Evolutionary conservation across 768 basidiomycete species (phyloP).

Genomic region (Phaeotremella skinneri): DNA sequence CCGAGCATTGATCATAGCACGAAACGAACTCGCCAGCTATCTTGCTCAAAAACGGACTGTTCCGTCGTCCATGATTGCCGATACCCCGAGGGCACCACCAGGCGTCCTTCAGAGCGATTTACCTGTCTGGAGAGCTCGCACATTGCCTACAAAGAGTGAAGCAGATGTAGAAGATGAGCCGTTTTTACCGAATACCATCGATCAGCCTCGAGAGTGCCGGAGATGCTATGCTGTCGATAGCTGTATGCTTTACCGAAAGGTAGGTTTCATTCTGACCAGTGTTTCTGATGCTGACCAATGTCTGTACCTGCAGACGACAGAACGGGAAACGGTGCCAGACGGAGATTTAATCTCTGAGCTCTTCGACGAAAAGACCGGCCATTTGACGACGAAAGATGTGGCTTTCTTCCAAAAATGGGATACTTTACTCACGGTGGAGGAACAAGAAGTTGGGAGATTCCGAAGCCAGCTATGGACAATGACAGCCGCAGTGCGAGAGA

Average conservation of each 20-base stretch:
- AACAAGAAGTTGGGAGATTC: constrained; percentile 78
- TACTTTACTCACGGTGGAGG: constrained; percentile 74
- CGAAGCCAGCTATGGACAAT: constrained; percentile 93
- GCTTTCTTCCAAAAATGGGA: constrained; percentile 93
- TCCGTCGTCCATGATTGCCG: not conserved
- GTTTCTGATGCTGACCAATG: not conserved
- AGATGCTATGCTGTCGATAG: constrained; percentile 77
- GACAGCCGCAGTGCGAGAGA: constrained; percentile 73
- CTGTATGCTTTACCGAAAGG: constrained; percentile 93
- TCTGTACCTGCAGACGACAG: constrained; percentile 1
- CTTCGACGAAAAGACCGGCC: constrained; percentile 74
- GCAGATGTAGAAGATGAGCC: constrained; percentile 36
- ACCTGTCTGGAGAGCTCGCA: not conserved
- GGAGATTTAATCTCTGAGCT: constrained; percentile 56
- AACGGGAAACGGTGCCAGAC: constrained; percentile 57
- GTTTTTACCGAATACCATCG: constrained; percentile 83
- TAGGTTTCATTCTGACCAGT: constrained; percentile 40
- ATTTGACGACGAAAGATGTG: constrained; percentile 66
- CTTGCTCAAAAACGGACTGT: constrained; percentile 52
- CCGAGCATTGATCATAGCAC: constrained; percentile 69
- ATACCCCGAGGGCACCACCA: not conserved
- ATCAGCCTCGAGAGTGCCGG: constrained; percentile 73
- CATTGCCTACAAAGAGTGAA: not conserved
- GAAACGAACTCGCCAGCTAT: constrained; percentile 81
- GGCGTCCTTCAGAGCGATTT: not conserved